Conservation (phyloP, 2,329 filamentous ascomycete genomes). For the Penicillium freii region DNA sequence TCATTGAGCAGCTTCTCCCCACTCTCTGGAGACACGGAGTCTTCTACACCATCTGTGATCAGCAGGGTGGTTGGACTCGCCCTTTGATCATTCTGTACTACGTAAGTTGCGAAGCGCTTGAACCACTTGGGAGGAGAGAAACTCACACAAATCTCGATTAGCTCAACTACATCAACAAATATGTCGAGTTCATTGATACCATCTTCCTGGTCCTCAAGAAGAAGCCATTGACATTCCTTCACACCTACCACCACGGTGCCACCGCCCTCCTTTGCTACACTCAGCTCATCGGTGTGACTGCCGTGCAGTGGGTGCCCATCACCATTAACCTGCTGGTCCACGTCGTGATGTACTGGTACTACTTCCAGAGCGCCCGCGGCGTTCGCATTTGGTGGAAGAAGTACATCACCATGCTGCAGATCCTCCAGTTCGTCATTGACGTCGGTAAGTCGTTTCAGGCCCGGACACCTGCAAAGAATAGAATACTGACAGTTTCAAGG, state of each 20-base stretch:
- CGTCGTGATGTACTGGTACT: slow-evolving; percentile 99
- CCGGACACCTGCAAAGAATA: neutral
- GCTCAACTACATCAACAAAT: slow-evolving; percentile 98
- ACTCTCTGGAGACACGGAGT: slow-evolving; percentile 76
- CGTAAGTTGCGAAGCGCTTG: slow-evolving; percentile 57
- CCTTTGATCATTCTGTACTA: slow-evolving; percentile 94
- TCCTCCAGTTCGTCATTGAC: slow-evolving; percentile 95
- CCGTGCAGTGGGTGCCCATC: slow-evolving; percentile 94
- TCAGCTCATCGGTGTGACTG: slow-evolving; percentile 86
- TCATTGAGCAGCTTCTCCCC: slow-evolving; percentile 85
- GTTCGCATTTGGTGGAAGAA: slow-evolving; percentile 99
- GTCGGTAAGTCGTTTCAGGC: slow-evolving; percentile 62
- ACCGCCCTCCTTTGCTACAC: slow-evolving; percentile 98
- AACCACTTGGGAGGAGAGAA: neutral
- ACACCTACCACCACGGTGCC: slow-evolving; percentile 98
- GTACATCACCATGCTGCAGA: slow-evolving; percentile 97
- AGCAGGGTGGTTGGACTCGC: slow-evolving; percentile 86
- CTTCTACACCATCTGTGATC: slow-evolving; percentile 79
- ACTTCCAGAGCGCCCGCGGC: slow-evolving; percentile 97
- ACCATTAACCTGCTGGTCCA: slow-evolving; percentile 89
- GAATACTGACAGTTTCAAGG: slow-evolving; percentile 50
- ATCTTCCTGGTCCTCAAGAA: slow-evolving; percentile 98
- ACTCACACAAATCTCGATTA: slow-evolving; percentile 49
- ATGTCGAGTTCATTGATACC: slow-evolving; percentile 91
- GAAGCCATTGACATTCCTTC: slow-evolving; percentile 98